These are phyloP conservation scores for Neltuma alba DNA, from an alignment of 306 rosid genomes.

Conservation along the genomic window DNA sequence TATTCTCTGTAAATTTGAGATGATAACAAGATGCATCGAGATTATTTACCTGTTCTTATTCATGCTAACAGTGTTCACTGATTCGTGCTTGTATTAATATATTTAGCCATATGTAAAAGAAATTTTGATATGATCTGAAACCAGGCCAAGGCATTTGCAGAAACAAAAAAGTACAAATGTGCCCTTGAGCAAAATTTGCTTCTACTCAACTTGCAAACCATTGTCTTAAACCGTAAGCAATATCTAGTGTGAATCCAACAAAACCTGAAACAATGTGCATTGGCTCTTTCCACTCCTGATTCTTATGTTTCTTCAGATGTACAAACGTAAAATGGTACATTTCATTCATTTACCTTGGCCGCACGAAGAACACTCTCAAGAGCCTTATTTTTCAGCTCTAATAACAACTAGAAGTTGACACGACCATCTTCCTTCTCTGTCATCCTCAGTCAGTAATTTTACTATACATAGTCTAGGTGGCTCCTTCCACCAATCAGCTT, in stretches of 20 bases:
- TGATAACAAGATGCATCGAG: too few species aligned
- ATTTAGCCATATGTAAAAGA: neutral
- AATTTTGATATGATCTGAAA: neutral
- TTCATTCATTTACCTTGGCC: neutral
- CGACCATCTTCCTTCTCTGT: neutral
- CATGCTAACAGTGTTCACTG: neutral
- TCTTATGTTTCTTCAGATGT: too few species aligned
- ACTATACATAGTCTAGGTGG: too few species aligned
- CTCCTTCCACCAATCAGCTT: too few species aligned
- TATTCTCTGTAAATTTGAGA: too few species aligned
- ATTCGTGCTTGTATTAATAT: neutral
- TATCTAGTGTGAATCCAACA: too few species aligned
- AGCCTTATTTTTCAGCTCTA: neutral
- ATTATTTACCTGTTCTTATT: neutral
- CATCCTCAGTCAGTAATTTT: too few species aligned
- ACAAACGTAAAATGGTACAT: too few species aligned
- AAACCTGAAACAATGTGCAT: too few species aligned
- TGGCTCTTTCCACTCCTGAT: too few species aligned
- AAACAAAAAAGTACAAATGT: neutral
- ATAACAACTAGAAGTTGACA: neutral
- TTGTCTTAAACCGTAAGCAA: too few species aligned
- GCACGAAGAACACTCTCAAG: neutral
- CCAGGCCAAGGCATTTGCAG: neutral
- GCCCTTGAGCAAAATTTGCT: neutral
- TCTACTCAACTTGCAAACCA: too few species aligned